Evolutionary conservation across 768 basidiomycete species (phyloP), one percentile per base, ranked within the genome.

Genomic region (Gymnopilus junonius): DNA sequence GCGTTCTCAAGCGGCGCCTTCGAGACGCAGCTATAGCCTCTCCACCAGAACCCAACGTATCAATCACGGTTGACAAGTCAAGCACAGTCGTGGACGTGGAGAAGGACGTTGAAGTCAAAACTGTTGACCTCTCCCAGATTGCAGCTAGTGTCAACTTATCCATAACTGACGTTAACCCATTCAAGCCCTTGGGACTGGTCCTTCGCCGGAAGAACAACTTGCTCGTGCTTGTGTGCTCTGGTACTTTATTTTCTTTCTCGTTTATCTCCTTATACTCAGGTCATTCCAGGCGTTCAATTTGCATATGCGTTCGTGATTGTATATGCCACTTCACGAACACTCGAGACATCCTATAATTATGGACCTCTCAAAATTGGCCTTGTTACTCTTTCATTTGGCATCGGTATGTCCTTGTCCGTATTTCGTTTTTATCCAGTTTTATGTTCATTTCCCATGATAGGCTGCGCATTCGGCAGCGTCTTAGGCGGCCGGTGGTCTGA

Each of bases 311-410:
- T 90, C 73, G 80, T 85, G 45, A 80, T 95, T 37, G 77, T 85
- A 2, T 96, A 94, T 71, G 92, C 92, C 0, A 86, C 87, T 15
- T 82, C 92, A 8, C 82, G 91, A 62, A 93, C 91, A 1, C 80
- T 96, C 11, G 82, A 79, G 7, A 72, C 75, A 29, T 74, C 80
- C 2, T 96, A 96, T 68, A 71, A 81, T 29, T 94, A 90, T 72
- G 78, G 85, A 48, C 79, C 94, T 0, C 77, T 95, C 4, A 79
- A 86, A 43, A 86, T 91, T 51, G 95, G 95, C 3, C 73, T 95
- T 27, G 86, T 94, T 10, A 83, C 95, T 5, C 83, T 97, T 8
- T 75, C 90, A 0, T 91, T 87, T 67, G 94, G 94, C 50, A 65
- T 84, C 15, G 91, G 91, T 87, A 60, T 37, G 81, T 69, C 46